Base-by-base conservation (phyloP, 2,329 filamentous ascomycete genomes). In the Mycosphaerella arachidis region DNA sequence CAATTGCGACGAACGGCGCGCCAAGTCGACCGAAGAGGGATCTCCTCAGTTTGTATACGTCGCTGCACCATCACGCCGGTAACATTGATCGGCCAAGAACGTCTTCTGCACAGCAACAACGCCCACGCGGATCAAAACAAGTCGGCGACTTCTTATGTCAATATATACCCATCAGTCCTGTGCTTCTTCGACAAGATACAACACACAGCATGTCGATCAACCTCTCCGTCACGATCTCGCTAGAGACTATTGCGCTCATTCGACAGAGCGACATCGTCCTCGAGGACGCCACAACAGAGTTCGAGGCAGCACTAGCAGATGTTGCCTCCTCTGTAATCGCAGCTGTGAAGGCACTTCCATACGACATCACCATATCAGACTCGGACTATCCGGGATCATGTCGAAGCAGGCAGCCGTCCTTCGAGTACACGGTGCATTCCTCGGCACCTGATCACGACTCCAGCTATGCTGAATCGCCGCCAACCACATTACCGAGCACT, bases 281-380 rank as follows among this genome's bases (percentile, higher is more conserved):
- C 10, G 50, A 35, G n/a, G 50, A 52, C 10, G 50, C 50, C 27
- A 31, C n/a, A 7, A 52, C 50, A 20, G 50, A 52, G 8, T 52
- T 52, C 30, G 50, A 52, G 30, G 50, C 50, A 31, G 50, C 61
- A 13, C 53, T 64, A 6, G 53, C 58, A 30, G 57, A 53, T 18
- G 59, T 64, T 57, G 57, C 57, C 16, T 52, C 48, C 27, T 53
- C 53, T 5, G 58, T 64, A 37, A 64, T 64, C 30, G 55, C 56
- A 37, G 62, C 62, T 18, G 40, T 64, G 18, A 60, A 62, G 13
- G 45, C 48, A 1, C 56, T 64, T 1, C 57, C 60, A 16, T 55
- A 58, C 33, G 53, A 35, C 37, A 52, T 58, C 35, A 52, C 51
- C 54, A 50, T 50, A 30, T 58, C 24, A 29, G 30, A 18, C 27